Percentiles rank a stretch among this genome's conserved stretches.
phyloP scores from a whole-genome alignment of 805 yeast genomes.

The Tanozyma kutaoensis region DNA sequence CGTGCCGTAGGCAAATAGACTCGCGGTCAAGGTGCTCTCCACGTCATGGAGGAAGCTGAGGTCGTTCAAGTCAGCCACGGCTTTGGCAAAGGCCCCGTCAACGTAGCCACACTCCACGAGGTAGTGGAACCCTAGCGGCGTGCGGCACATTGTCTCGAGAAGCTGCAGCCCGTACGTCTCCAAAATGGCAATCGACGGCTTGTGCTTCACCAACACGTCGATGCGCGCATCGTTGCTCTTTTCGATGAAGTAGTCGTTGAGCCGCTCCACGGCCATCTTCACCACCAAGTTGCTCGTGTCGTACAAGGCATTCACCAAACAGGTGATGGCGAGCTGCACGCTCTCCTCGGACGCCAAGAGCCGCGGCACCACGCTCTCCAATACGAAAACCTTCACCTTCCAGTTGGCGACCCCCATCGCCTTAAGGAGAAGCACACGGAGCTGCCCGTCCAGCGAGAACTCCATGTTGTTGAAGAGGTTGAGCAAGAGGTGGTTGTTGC shows the following conservation, averaged over 20 bases:
- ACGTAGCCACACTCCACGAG: conserved; percentile 32
- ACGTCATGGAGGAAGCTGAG: conserved; percentile 4
- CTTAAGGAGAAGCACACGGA: conserved; percentile 53
- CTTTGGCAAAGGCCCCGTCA: conserved; percentile 2
- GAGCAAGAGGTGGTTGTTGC: conserved; percentile 37
- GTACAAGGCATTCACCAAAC: conserved; percentile 55
- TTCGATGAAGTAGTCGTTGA: conserved; percentile 9
- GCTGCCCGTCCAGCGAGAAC: conserved; percentile 46
- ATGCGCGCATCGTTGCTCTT: conserved; percentile 24
- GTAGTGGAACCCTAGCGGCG: conserved; percentile 58
- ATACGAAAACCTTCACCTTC: conserved; percentile 41
- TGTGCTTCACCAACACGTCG: conserved; percentile 33
- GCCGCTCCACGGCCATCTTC: conserved; percentile 7
- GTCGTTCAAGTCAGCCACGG: conserved; percentile 3
- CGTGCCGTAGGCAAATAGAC: conserved; percentile 12
- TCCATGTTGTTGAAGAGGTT: conserved; percentile 50
- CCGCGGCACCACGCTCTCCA: conserved; percentile 33
- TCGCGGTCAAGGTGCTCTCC: conserved; percentile 3
- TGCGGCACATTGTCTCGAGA: conserved; percentile 49
- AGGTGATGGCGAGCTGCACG: conserved; percentile 34
- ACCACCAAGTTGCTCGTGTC: conserved; percentile 29
- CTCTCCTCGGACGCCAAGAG: conserved; percentile 22
- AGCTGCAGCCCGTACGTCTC: conserved; percentile 27
- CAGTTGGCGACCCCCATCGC: conserved; percentile 43
- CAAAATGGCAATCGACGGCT: conserved; percentile 38